These are phyloP conservation scores for Auxenochlorella pyrenoidosa DNA, from an alignment of 139 green algal species.

Conservation along the genomic window DNA sequence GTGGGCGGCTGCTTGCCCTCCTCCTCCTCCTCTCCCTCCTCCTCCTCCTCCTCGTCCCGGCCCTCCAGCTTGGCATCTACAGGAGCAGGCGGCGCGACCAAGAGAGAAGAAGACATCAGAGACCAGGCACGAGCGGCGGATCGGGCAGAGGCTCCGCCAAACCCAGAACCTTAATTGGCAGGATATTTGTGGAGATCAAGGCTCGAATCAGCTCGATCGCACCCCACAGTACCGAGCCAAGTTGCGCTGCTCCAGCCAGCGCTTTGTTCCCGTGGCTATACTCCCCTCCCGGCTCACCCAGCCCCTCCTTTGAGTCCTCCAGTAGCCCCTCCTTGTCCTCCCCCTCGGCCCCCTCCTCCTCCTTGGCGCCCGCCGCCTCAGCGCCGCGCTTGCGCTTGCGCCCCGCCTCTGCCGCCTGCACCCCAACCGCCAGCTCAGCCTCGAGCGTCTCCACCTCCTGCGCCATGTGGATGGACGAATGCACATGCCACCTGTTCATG, in stretches of 20 bases:
- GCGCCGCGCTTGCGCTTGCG: conserved; percentile 43
- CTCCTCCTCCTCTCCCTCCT: conserved; percentile 6
- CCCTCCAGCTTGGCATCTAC: background rate
- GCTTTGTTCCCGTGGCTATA: background rate
- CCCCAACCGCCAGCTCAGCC: conserved; percentile 33
- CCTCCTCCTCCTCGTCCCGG: conserved; percentile 36
- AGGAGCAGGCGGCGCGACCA: background rate
- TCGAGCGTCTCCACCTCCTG: background rate
- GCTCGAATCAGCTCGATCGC: too few species aligned
- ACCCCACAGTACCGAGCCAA: too few species aligned
- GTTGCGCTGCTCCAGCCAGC: conserved; percentile 12
- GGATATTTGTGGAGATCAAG: too few species aligned
- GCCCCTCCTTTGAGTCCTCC: background rate
- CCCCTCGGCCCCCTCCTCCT: conserved; percentile 36
- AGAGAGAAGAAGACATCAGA: too few species aligned
- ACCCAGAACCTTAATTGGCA: too few species aligned
- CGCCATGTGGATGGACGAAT: background rate
- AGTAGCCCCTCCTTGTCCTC: conserved; percentile 33
- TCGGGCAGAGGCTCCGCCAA: too few species aligned
- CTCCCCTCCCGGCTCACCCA: background rate
- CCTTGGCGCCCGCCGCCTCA: conserved; percentile 16
- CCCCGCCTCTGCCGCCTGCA: conserved; percentile 26
- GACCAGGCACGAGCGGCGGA: too few species aligned
- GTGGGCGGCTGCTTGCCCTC: background rate
- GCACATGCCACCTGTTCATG: background rate